Evolutionary conservation across 345 rosid genomes (phyloP).

Genomic region (Diplotaxis tenuifolia): DNA sequence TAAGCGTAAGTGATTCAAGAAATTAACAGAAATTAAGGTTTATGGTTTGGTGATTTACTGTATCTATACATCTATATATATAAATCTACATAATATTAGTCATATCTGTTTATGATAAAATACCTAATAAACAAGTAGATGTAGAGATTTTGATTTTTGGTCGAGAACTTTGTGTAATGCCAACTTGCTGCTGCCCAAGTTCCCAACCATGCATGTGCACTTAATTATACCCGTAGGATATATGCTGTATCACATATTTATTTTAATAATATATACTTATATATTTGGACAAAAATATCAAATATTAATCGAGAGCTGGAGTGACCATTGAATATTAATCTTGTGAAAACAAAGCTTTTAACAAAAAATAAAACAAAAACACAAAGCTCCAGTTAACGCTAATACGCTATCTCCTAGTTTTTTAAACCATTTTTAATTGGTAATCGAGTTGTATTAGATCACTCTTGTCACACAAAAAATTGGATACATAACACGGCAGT

Average conservation of each 20-base stretch:
- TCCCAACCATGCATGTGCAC: constrained; percentile 42
- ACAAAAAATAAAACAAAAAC: too few species aligned
- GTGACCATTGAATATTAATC: background rate
- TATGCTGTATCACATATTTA: constrained; percentile 18
- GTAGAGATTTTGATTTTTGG: constrained; percentile 17
- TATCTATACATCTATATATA: background rate
- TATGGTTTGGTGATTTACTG: background rate
- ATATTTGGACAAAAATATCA: background rate
- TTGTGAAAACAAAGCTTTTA: background rate
- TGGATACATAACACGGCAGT: background rate
- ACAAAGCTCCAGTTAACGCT: background rate
- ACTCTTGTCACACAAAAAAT: background rate
- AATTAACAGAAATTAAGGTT: background rate
- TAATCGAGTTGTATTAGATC: background rate
- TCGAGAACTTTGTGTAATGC: constrained; percentile 34
- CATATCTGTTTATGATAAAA: background rate
- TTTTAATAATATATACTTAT: background rate
- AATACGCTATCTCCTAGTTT: background rate
- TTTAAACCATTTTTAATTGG: background rate
- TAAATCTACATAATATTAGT: background rate
- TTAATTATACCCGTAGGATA: constrained; percentile 1
- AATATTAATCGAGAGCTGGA: too few species aligned
- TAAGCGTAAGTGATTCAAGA: background rate
- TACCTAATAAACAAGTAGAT: background rate
- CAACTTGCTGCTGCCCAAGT: constrained; percentile 40